Evolutionary conservation across 805 yeast genomes (phyloP), one percentile per base, ranked within the genome.

Genomic region (Cyberlindnera xishuangbannaensis): DNA sequence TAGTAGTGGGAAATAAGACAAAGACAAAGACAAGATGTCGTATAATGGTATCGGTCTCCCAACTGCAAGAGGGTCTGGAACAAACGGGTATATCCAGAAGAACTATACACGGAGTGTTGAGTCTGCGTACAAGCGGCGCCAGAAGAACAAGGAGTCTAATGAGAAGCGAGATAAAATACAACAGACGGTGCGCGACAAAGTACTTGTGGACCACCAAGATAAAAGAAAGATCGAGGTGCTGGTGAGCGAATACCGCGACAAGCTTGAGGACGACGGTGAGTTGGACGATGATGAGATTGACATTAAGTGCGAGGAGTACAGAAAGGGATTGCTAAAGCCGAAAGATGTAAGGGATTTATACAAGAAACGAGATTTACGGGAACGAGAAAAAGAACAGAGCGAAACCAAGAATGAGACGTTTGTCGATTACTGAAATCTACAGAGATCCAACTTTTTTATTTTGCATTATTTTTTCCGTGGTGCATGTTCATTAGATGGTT

Each of bases 51-150:
- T 76, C 27, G 81, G 81, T 0, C 56, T 76, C 15, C 64, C 63
- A 26, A 67, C 73, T 0, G 72, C 79, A 0, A 59, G 78, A 43
- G 83, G 84, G 0, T 63, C 81, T 0, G 77, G 79, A 0, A 77
- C 84, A 0, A 75, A 79, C 16, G 84, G 84, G 0, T 64, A 65
- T 44, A 67, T 77, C 3, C 79, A 76, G 44, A 61, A 64, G 40
- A 76, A 64, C 35, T 37, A 41, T 16, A 42, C 48, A 54, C 50
- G 59, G 4, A 58, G 58, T 2, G 22, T 30, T 4, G 41, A 41
- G n/a, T 65, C 68, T 7, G 64, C 59, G 17, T 69, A 51, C 44
- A 46, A 58, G 24, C 51, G 56, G 28, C 57, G 77, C 27, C 57
- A 64, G 39, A 33, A 43, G 19, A 36, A 41, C 13, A 42, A 46